A percentile compares a stretch with the other conserved stretches of the same genome.
phyloP scores from a whole-genome alignment of 2,329 filamentous ascomycete genomes.

The Paramyrothecium sp. region DNA sequence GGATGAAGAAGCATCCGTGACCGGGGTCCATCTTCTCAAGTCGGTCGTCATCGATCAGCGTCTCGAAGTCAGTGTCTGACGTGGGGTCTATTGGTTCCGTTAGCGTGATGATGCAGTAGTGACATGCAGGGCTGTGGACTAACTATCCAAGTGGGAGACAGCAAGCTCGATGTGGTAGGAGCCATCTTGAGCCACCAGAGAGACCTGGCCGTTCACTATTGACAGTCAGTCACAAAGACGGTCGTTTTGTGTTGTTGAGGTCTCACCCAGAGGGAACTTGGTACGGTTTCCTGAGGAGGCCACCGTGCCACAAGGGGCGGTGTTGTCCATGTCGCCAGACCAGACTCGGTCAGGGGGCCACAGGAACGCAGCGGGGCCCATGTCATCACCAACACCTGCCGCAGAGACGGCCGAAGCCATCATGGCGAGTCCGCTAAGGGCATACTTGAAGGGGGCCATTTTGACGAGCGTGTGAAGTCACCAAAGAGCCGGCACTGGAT shows the following conservation, averaged over 20 bases:
- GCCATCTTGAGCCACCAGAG: slow-evolving; percentile 56
- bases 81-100: slow-evolving; percentile 30
- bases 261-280: slow-evolving; percentile 52
- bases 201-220: slow-evolving; percentile 52
- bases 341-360: slow-evolving; percentile 59
- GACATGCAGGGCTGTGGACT: slow-evolving; percentile 4
- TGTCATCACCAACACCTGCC: slow-evolving; percentile 21
- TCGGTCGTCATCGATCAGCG: slow-evolving; percentile 30
- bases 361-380: slow-evolving; percentile 58
- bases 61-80: slow-evolving; percentile 37
- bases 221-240: background rate
- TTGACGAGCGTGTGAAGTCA: background rate
- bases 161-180: slow-evolving; percentile 53
- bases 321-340: slow-evolving; percentile 54
- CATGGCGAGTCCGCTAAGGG: slow-evolving; percentile 13
- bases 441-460: slow-evolving; percentile 17
- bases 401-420: slow-evolving; percentile 9
- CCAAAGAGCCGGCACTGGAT: background rate
- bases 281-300: slow-evolving; percentile 48
- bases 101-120: background rate
- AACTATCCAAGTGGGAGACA: slow-evolving; percentile 51
- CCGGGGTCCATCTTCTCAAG: slow-evolving; percentile 40
- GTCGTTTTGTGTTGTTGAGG: no score
- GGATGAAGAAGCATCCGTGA: slow-evolving; percentile 42
- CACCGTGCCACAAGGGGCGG: slow-evolving; percentile 54